Percentiles rank a stretch among this genome's conserved stretches.
Conservation (phyloP, 2,329 filamentous ascomycete species). For the Paramyrothecium roridum region DNA sequence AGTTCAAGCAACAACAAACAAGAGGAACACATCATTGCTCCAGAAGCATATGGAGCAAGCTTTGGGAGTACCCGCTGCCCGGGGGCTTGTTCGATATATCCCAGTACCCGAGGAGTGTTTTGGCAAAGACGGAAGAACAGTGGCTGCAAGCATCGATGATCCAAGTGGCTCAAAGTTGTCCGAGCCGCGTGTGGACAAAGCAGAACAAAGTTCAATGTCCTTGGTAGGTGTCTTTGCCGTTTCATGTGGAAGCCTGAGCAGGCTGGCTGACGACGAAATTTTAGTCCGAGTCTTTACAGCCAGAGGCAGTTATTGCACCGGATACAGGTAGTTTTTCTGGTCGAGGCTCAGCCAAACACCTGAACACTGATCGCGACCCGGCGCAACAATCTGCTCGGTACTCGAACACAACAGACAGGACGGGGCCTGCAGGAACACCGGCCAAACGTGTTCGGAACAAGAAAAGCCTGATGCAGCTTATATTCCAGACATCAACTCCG, state of each 20-base stretch:
- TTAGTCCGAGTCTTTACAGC: too few species aligned
- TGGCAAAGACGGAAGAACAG: slow-evolving; percentile 67
- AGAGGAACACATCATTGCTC: slow-evolving; percentile 74
- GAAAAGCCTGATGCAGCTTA: not conserved
- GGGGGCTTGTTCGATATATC: slow-evolving; percentile 72
- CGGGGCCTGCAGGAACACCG: not conserved
- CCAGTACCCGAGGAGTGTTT: slow-evolving; percentile 68
- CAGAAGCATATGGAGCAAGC: slow-evolving; percentile 72
- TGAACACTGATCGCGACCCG: too few species aligned
- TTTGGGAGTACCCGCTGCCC: slow-evolving; percentile 60
- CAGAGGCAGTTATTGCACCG: too few species aligned
- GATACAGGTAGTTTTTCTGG: too few species aligned
- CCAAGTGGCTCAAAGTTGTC: not conserved
- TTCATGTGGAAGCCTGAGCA: too few species aligned
- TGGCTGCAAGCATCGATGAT: slow-evolving; percentile 57
- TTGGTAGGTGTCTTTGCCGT: too few species aligned
- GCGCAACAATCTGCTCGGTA: too few species aligned
- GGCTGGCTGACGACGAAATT: too few species aligned
- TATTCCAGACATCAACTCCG: not conserved
- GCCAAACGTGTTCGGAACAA: not conserved
- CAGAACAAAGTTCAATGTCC: too few species aligned
- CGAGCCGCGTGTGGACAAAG: not conserved
- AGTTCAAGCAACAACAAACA: slow-evolving; percentile 72
- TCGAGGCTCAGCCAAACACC: too few species aligned
- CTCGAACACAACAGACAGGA: too few species aligned